phyloP scores from a whole-genome alignment of 495 filamentous ascomycete species.

The Talaromyces wortmannii region DNA sequence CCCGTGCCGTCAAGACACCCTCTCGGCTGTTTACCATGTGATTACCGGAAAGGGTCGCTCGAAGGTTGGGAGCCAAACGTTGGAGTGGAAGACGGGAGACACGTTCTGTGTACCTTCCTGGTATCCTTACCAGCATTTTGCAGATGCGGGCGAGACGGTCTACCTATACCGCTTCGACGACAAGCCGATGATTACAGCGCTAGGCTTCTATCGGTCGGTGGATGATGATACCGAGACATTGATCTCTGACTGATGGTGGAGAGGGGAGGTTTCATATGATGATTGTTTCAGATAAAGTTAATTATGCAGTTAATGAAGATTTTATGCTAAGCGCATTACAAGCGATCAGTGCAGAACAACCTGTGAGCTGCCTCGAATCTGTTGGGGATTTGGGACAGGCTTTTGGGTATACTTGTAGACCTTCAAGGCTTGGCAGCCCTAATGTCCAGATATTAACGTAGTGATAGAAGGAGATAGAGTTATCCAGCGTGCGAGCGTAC shows the following conservation, averaged over 20 bases:
- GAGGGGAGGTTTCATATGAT: no score
- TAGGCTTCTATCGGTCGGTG: slow-evolving; percentile 34
- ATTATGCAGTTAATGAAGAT: no score
- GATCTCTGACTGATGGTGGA: slow-evolving; percentile 9
- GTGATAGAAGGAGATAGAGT: no score
- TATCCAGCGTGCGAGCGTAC: no score
- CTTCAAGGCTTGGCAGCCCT: no score
- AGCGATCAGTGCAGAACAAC: no score
- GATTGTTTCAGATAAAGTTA: no score
- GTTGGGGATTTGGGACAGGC: no score
- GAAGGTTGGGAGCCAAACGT: slow-evolving; percentile 19
- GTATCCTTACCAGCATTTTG: slow-evolving; percentile 36
- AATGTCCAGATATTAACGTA: no score
- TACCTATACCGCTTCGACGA: slow-evolving; percentile 43
- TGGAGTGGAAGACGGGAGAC: slow-evolving; percentile 29
- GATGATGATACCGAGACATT: slow-evolving; percentile 23
- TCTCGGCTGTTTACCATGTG: slow-evolving; percentile 35
- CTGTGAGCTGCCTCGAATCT: no score
- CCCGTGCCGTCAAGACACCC: slow-evolving; percentile 25
- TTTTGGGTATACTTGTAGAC: no score
- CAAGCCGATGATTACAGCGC: slow-evolving; percentile 33
- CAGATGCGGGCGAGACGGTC: slow-evolving; percentile 19
- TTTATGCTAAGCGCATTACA: no score
- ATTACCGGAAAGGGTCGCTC: slow-evolving; percentile 25
- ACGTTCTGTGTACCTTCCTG: slow-evolving; percentile 40